A percentile compares a stretch with the other conserved stretches of the same genome.
phyloP scores from a whole-genome alignment of 2,329 filamentous ascomycete genomes.

The Aureobasidium subglaciale region DNA sequence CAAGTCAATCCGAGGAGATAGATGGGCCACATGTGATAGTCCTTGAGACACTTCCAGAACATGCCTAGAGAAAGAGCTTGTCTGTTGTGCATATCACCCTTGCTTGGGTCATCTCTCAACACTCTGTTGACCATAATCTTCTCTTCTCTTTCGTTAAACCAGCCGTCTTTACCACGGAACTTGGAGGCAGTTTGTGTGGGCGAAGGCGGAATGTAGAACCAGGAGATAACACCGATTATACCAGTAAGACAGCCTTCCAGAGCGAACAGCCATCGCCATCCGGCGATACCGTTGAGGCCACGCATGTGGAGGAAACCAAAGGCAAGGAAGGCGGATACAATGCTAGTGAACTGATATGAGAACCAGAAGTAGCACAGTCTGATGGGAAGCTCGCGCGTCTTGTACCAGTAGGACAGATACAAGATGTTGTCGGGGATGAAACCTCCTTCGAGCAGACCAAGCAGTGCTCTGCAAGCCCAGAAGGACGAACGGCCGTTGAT shows the following conservation, averaged over 20 bases:
- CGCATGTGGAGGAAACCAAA: conserved; percentile 48
- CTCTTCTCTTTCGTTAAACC: conserved; percentile 62
- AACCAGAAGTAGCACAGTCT: conserved; percentile 67
- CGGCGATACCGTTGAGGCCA: conserved; percentile 39
- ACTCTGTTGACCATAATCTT: conserved; percentile 63
- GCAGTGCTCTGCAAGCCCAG: conserved; percentile 36
- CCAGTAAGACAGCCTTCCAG: conserved; percentile 44
- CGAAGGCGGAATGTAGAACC: conserved; percentile 52
- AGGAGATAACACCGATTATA: conserved; percentile 49
- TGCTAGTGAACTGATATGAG: conserved; percentile 51
- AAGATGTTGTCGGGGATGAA: conserved; percentile 60
- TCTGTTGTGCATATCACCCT: conserved; percentile 54
- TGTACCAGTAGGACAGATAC: conserved; percentile 72
- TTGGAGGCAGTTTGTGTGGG: conserved; percentile 58
- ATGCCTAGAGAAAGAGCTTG: conserved; percentile 44
- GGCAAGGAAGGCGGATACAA: conserved; percentile 50
- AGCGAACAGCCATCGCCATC: conserved; percentile 52
- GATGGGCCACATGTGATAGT: conserved; percentile 53
- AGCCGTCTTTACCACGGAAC: conserved; percentile 56
- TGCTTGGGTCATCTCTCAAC: conserved; percentile 48
- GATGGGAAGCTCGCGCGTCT: conserved; percentile 58
- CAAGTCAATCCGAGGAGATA: conserved; percentile 44
- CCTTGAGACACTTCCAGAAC: conserved; percentile 44
- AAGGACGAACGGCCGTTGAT: conserved; percentile 32
- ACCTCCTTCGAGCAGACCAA: conserved; percentile 40